Base-by-base conservation (phyloP, 2,329 filamentous ascomycete genomes). In the Monosporascus sp. region DNA sequence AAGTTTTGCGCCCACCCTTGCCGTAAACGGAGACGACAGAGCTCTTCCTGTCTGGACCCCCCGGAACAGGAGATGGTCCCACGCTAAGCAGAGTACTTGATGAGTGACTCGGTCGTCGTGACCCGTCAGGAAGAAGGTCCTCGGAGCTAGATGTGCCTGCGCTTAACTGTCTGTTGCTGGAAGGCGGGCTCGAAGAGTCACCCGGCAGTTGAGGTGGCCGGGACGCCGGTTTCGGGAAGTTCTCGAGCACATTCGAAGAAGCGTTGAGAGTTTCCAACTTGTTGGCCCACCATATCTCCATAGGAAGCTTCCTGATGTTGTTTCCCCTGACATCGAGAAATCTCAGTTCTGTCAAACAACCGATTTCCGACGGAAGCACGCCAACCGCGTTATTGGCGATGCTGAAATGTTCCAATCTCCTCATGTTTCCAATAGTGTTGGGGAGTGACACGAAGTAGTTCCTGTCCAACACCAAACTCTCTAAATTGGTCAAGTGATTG, bases 361-460 rank as follows among this genome's bases (percentile, higher is more conserved):
- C 94, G 59, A 99, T 90, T 60, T 96, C 91, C 0, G 88, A 72
- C 4, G 94, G 94, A 31, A 99, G 75, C 60, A 89, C 85, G 55
- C 86, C 89, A 3, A 99, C 79, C 0, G 88, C 87, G 67, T 99
- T 99, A 69, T 93, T 89, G 39, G 92, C 91, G 58, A 97, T 91
- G 70, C 91, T 97, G 65, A 99, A 87, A 69, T 96, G 86, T 65
- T 97, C 92, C 31, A 99, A 76, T 60, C 84, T 89, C 57, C 83
- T 84, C 45, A 99, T 74, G 57, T 87, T 89, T 17, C 93, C 92
- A 54, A 99, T 89, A 56, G 95, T 87, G 51, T 83, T 80, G 0
- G 93, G 94, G 24, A 99, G 75, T 1, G 90, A 93, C 0, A 94
- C 91, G 62, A 99, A 95, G 67, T 97, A 95, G 65, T 99, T 99